A percentile compares a stretch with the other conserved stretches of the same genome.
phyloP scores from a whole-genome alignment of 352 stramenopile genomes.

The Thalassiosira hispida region DNA sequence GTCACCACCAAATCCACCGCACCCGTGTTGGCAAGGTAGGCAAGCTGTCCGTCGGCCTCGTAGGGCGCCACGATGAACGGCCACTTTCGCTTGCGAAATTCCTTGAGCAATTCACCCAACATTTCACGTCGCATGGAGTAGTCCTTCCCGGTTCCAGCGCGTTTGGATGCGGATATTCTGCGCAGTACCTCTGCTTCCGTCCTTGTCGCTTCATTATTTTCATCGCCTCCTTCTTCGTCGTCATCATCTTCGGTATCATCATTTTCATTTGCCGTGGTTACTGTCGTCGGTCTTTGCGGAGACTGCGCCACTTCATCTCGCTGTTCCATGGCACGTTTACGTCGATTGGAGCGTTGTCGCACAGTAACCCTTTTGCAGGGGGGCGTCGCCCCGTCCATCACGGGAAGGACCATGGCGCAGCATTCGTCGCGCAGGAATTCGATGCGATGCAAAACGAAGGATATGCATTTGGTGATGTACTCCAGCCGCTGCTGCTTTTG shows the following conservation, averaged over 20 bases:
- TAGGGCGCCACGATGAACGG: conserved; percentile 78
- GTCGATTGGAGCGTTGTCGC: conserved; percentile 27
- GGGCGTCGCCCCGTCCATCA: conserved; percentile 78
- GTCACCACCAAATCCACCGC: conserved; percentile 77
- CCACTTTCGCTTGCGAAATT: conserved; percentile 50
- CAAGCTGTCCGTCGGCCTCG: conserved; percentile 81
- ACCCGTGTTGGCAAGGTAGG: conserved; percentile 57
- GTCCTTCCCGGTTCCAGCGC: conserved; percentile 57
- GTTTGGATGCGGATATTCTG: conserved; percentile 57
- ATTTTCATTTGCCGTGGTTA: conserved; percentile 9
- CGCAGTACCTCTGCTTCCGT: conserved; percentile 24
- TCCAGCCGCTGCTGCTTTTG: conserved; percentile 41
- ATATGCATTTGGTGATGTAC: conserved; percentile 61
- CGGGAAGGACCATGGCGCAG: conserved; percentile 61
- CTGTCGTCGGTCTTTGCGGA: background rate
- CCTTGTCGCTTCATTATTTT: conserved; percentile 6
- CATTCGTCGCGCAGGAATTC: conserved; percentile 53
- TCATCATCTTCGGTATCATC: conserved; percentile 1
- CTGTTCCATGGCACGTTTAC: conserved; percentile 22
- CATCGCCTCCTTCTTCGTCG: background rate
- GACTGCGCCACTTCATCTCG: conserved; percentile 34
- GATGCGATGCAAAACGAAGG: conserved; percentile 59
- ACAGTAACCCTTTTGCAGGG: conserved; percentile 68
- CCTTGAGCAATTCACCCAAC: conserved; percentile 41
- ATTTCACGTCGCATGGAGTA: conserved; percentile 32